Evolutionary conservation across 73 alveolate species (phyloP).

Genomic region (Paramecium sonneborni): DNA sequence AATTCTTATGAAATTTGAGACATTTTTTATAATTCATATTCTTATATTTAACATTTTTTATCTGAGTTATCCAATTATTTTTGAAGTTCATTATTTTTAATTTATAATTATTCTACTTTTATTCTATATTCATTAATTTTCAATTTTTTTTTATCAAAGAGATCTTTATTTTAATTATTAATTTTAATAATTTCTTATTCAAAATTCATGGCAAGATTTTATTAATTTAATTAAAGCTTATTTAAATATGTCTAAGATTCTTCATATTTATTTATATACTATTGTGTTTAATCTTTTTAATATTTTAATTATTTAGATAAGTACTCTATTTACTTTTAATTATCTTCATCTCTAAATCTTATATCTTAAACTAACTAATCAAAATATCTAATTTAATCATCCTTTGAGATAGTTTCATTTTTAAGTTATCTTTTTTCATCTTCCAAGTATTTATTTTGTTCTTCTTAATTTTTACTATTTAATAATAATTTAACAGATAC

Average conservation of each 20-base stretch:
- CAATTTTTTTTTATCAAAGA: background rate
- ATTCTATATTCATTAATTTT: background rate
- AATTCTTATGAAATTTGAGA: background rate
- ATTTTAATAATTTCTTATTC: conserved; percentile 11
- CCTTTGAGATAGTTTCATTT: background rate
- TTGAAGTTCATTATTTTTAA: background rate
- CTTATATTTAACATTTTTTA: background rate
- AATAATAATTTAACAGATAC: background rate
- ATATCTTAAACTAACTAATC: too few species aligned
- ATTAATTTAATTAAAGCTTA: background rate
- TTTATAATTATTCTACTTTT: background rate
- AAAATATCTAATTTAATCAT: conserved; percentile 40
- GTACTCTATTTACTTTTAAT: conserved; percentile 27
- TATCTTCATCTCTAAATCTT: conserved; percentile 48
- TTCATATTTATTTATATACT: background rate
- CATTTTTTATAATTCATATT: background rate
- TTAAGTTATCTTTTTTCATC: background rate
- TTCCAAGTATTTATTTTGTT: background rate
- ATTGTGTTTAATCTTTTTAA: background rate
- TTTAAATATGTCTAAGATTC: background rate
- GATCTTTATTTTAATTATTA: background rate
- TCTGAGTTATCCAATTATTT: background rate
- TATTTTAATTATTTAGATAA: background rate
- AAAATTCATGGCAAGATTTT: too few species aligned
- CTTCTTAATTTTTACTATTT: conserved; percentile 33